Percentiles rank a stretch among this genome's conserved stretches.
phyloP scores from a whole-genome alignment of 495 filamentous ascomycete species.

The Trichocladium uniseriatum region DNA sequence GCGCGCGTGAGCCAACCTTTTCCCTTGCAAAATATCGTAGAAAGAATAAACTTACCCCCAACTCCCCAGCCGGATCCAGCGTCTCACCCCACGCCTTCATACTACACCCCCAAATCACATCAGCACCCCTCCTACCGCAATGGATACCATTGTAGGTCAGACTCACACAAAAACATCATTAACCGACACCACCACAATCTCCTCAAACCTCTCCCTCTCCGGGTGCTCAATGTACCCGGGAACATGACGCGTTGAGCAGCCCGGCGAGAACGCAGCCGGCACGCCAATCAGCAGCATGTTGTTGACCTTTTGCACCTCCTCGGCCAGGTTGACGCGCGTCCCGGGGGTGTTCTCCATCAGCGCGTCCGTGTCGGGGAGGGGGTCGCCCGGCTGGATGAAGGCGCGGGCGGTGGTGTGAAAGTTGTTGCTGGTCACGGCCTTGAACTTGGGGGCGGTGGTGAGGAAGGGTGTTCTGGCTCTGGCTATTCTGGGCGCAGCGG shows the following conservation, averaged over 20 bases:
- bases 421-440: neutral
- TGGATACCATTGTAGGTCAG: neutral
- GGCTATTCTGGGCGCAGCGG: neutral
- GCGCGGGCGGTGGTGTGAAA: slow-evolving; percentile 47
- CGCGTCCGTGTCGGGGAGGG: slow-evolving; percentile 49
- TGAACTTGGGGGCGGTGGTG: neutral
- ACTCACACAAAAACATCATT: slow-evolving; percentile 95
- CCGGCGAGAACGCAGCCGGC: slow-evolving; percentile 77
- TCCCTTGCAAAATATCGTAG: neutral
- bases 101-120: slow-evolving; percentile 28
- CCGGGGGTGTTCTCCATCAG: slow-evolving; percentile 58
- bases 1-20: neutral
- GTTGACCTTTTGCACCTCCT: slow-evolving; percentile 56
- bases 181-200: slow-evolving; percentile 79
- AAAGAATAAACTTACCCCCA: slow-evolving; percentile 54
- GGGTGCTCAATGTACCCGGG: slow-evolving; percentile 73
- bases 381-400: slow-evolving; percentile 51
- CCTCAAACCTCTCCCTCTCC: slow-evolving; percentile 61
- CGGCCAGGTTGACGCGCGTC: slow-evolving; percentile 77
- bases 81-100: slow-evolving; percentile 78
- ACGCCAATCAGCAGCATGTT: slow-evolving; percentile 75
- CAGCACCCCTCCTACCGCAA: neutral
- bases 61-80: slow-evolving; percentile 61
- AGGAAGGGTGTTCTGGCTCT: no score
- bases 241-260: slow-evolving; percentile 71